phyloP scores from a whole-genome alignment of 257 asterid genomes.

The Cordia subcordata region DNA sequence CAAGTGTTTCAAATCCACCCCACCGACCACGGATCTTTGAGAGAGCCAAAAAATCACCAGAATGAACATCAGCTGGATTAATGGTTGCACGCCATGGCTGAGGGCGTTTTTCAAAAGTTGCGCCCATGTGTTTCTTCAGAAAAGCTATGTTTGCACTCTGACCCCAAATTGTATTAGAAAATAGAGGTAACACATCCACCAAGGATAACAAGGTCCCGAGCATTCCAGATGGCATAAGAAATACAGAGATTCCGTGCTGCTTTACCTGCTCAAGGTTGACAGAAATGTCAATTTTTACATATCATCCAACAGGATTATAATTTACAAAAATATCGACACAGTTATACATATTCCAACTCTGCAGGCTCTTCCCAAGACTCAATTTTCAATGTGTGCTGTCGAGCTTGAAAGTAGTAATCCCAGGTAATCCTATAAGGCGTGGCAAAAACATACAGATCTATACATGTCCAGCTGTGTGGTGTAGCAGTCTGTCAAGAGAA shows the following conservation, averaged over 20 bases:
- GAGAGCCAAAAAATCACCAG: constrained; percentile 93
- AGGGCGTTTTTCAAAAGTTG: constrained; percentile 71
- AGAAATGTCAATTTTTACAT: constrained; percentile 15
- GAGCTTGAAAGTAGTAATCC: constrained; percentile 91
- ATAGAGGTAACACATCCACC: constrained; percentile 92
- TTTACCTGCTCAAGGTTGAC: constrained; percentile 60
- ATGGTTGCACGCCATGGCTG: constrained; percentile 64
- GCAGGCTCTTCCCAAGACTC: constrained; percentile 98
- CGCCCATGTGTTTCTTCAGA: constrained; percentile 93
- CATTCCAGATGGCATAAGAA: constrained; percentile 99
- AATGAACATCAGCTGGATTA: constrained; percentile 79
- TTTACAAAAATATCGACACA: not conserved
- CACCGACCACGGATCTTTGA: constrained; percentile 99
- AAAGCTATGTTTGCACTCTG: constrained; percentile 91
- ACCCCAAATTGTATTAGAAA: constrained; percentile 96
- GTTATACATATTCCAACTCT: constrained; percentile 79
- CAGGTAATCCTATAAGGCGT: constrained; percentile 96
- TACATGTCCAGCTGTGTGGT: constrained; percentile 99
- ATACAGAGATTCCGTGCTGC: constrained; percentile 91
- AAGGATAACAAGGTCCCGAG: constrained; percentile 90
- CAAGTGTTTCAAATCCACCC: constrained; percentile 99
- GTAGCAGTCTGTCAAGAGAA: constrained; percentile 57
- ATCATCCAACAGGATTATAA: not conserved
- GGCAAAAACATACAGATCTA: constrained; percentile 98
- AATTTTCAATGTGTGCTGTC: constrained; percentile 65